A percentile compares a stretch with the other conserved stretches of the same genome.
These are phyloP conservation scores for Camelina laxa DNA, from an alignment of 345 rosid genomes.

Conservation along the genomic window DNA sequence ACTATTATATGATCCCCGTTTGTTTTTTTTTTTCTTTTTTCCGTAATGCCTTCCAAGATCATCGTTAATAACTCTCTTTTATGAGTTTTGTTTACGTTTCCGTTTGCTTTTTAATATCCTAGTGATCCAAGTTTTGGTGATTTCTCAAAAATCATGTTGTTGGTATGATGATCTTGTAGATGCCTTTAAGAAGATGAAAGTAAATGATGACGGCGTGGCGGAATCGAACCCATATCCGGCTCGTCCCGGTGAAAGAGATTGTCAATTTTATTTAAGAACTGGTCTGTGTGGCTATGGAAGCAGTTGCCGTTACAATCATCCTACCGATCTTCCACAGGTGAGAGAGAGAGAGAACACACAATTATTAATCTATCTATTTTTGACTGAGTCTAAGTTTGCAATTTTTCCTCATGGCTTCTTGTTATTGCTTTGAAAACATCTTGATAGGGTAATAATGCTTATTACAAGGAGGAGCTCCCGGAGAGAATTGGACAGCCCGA, in stretches of 20 bases:
- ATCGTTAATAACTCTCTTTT: conserved; percentile 22
- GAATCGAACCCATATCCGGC: conserved; percentile 59
- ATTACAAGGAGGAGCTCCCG: conserved; percentile 65
- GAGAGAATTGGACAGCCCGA: conserved; percentile 76
- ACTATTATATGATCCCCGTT: neutral
- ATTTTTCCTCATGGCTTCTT: neutral
- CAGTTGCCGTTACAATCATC: conserved; percentile 77
- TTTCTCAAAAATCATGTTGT: neutral
- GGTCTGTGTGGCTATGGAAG: conserved; percentile 75
- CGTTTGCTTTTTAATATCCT: neutral
- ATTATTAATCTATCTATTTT: too few species aligned
- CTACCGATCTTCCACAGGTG: conserved; percentile 55
- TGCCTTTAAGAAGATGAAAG: conserved; percentile 57
- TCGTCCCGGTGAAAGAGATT: conserved; percentile 81
- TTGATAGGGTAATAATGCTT: conserved; percentile 47
- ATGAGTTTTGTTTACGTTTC: neutral
- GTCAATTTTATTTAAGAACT: conserved; percentile 66
- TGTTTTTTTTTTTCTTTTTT: neutral
- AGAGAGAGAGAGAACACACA: neutral
- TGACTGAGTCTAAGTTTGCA: neutral
- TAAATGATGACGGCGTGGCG: conserved; percentile 48
- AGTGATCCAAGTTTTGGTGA: conserved; percentile 19
- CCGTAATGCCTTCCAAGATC: conserved; percentile 24
- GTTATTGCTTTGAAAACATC: conserved; percentile 6
- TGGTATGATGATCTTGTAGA: conserved; percentile 45